Base-by-base conservation (phyloP, 2,329 filamentous ascomycete genomes). In the Calonectria pteridis region DNA sequence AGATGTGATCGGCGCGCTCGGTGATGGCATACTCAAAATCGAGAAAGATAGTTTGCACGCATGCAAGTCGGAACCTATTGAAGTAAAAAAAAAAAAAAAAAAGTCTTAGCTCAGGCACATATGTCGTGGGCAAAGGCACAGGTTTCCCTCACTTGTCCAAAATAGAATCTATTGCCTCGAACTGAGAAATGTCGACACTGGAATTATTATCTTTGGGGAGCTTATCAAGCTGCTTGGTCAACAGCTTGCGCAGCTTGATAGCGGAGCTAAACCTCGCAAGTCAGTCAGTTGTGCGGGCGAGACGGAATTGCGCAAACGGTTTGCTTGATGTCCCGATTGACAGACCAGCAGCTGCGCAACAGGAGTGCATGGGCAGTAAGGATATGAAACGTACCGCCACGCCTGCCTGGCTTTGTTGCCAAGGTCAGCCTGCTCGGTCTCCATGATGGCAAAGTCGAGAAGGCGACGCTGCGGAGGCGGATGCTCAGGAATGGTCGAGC, bases 1-100 rank as follows among this genome's bases (percentile, higher is more conserved):
- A 89, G 74, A 88, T 89, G 72, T 87, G 84, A 83, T 98, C 95
- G 67, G 93, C 89, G 71, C 91, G 89, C 75, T 92, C 89, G 75
- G 87, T 86, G 74, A 87, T 88, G 65, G 93, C 92, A 85, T 90
- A 91, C 76, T 91, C 87, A 81, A 94, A 92, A 84, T 98, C 93
- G 82, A 90, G 86, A 81, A 95, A 94, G 73, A 96, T 92, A 71
- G 92, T 90, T 76, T 90, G 89, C 82, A 96, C 92, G 82, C 93
- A 96, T 73, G 91, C 89, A 64, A 92, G 86, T 77, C 95, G 94
- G 83, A 94, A 92, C 78, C 93, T 94, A 80, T 53, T 64, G 59
- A 58, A 50, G 55, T 46, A 46, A 46, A 46, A 46, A 46, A 46
- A 43, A 35, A 46, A 46, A 46, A 43, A 35, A 31, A 62, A 62